Conservation (phyloP, 768 basidiomycete species). For the Lactarius psammicola region DNA sequence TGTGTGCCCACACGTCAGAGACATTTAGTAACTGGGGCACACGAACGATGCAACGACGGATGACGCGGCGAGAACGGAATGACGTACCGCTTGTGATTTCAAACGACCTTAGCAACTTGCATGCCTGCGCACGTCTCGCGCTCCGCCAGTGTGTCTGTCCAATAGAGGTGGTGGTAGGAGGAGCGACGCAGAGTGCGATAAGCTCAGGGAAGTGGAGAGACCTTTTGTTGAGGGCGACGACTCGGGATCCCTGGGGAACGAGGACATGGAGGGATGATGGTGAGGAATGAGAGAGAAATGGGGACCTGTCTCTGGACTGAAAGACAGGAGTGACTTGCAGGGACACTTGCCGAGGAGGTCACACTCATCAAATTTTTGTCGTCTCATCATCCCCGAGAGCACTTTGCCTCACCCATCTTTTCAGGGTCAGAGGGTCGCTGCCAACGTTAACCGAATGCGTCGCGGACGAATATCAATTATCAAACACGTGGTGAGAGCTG, state of each 20-base stretch:
- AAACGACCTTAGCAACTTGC: constrained; percentile 14
- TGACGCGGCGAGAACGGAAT: not conserved
- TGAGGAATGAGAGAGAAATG: not conserved
- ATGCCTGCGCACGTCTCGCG: constrained; percentile 7
- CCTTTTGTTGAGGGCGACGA: not conserved
- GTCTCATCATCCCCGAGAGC: not conserved
- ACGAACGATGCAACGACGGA: too few relatives aligned
- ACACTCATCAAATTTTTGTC: not conserved
- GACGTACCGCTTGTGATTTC: constrained; percentile 24
- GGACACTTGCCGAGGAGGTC: not conserved
- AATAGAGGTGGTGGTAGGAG: not conserved
- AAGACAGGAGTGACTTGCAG: not conserved
- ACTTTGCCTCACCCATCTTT: not conserved
- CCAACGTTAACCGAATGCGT: not conserved
- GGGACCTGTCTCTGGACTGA: not conserved
- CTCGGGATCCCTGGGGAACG: not conserved
- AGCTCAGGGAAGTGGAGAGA: not conserved
- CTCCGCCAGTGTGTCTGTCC: constrained; percentile 11
- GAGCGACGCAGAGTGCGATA: not conserved
- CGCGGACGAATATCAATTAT: not conserved
- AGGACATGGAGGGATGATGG: constrained; percentile 4
- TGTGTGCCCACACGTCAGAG: not conserved
- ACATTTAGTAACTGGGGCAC: not conserved
- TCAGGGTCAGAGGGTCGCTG: not conserved
- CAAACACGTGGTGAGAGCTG: not conserved